Base-by-base conservation (phyloP, 1,284 basidiomycete species). In the Melampsora larici-populina region DNA sequence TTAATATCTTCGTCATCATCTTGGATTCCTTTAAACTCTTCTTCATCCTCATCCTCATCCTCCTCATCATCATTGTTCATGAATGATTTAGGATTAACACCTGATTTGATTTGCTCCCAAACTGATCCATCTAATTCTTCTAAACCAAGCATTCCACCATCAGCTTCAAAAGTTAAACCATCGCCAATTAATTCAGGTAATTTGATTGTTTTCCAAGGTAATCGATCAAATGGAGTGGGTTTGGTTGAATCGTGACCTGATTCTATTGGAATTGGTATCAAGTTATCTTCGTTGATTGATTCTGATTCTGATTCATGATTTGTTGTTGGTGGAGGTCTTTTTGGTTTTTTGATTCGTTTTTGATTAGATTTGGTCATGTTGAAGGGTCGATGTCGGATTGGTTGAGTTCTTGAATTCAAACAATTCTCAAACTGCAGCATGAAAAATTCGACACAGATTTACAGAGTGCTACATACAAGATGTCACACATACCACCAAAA, bases 111-210 rank as follows among this genome's bases (percentile, higher is more conserved):
- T 51, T 78, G 29, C 26, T 78, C 51, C 76, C 76, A 78, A 66
- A 71, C 76, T 8, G 69, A 60, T 9, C 76, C 76, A 55, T 78
- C 76, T 11, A 78, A 48, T 78, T 78, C 76, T 60, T 78, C 76
- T 26, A 78, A 67, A 18, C 69, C 76, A 13, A 78, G 36, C 40
- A 78, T 46, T 48, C 76, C 76, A 17, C 75, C 76, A 71, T 78
- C 76, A 13, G 69, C 66, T 26, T 78, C 76, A 62, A 78, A 78
- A 18, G 69, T 24, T n/a, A 70, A 48, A 29, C 69, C 69, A 67
- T 78, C 76, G 5, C 62, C 64, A 7, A 78, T 33, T 33, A 78
- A 65, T 33, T 78, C 63, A 18, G 68, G 62, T 40, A 78, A 36
- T 29, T 36, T 70, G n/a, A 78, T 58, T n/a, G 49, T 65, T 62